phyloP scores from a whole-genome alignment of 1,284 basidiomycete species.

The Naganishia sp. region DNA sequence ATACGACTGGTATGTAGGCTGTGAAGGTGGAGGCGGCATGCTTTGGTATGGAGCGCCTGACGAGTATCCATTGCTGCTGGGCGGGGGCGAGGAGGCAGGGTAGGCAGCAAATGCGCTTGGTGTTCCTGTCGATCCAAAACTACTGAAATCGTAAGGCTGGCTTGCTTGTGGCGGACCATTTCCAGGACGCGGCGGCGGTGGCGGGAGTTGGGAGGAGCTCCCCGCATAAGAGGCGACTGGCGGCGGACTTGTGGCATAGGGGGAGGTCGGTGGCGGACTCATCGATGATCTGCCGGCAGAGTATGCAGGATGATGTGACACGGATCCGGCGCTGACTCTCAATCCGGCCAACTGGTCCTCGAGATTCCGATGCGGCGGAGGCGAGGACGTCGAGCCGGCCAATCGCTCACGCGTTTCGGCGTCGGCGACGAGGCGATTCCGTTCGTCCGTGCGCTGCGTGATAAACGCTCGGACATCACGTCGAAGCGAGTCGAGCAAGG shows the following conservation, averaged over 20 bases:
- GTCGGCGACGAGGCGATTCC: constrained; percentile 67
- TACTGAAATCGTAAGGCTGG: constrained; percentile 48
- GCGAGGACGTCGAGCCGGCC: constrained; percentile 37
- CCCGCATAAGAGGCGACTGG: constrained; percentile 7
- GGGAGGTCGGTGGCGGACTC: constrained; percentile 31
- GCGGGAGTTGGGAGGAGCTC: constrained; percentile 38
- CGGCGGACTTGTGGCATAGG: constrained; percentile 16
- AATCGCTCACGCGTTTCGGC: constrained; percentile 62
- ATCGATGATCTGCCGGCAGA: constrained; percentile 33
- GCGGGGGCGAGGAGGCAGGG: constrained; percentile 31
- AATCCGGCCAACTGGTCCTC: constrained; percentile 31
- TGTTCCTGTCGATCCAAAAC: constrained; percentile 34
- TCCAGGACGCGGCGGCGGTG: constrained; percentile 38
- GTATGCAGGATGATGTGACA: constrained; percentile 35
- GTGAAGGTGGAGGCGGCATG: constrained; percentile 32
- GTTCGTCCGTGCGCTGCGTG: constrained; percentile 66
- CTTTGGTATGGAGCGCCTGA: constrained; percentile 10
- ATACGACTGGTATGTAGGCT: constrained; percentile 27
- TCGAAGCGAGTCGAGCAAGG: constrained; percentile 64
- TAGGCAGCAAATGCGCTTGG: constrained; percentile 39
- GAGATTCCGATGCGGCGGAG: constrained; percentile 42
- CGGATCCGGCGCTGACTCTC: not conserved
- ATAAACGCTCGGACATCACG: constrained; percentile 67
- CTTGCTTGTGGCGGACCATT: constrained; percentile 31
- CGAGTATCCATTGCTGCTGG: constrained; percentile 5